Conservation (phyloP, 805 yeast genomes). For the Scheffersomyces stipitis region DNA sequence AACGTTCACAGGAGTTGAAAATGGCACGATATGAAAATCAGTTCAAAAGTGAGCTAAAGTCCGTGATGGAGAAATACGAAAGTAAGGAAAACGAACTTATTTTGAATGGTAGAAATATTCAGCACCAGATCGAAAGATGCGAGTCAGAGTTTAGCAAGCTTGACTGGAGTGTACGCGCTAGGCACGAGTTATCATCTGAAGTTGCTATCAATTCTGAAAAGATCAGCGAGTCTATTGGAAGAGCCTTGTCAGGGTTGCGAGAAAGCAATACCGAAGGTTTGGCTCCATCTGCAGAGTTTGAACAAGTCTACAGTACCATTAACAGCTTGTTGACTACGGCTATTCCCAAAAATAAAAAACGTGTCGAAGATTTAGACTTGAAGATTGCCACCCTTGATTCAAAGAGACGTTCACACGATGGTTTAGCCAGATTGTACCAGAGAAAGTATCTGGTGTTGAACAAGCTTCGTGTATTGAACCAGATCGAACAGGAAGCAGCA, state of each 20-base stretch:
- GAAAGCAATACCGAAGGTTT: constrained; percentile 10
- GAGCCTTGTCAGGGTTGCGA: constrained; percentile 2
- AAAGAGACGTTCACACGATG: no score
- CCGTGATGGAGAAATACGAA: constrained; percentile 9
- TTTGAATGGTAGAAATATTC: neutral
- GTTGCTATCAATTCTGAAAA: constrained; percentile 1
- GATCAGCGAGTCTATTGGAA: constrained; percentile 3
- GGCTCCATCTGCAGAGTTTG: neutral
- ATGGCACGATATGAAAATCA: constrained; percentile 1
- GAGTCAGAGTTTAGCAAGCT: constrained; percentile 4
- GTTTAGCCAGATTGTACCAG: constrained; percentile 9
- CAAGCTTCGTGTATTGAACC: constrained; percentile 12
- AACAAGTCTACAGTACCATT: neutral
- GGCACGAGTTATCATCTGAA: constrained; percentile 3
- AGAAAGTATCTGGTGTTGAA: constrained; percentile 11
- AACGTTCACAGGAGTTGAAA: constrained; percentile 7
- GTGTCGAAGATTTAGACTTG: constrained; percentile 9
- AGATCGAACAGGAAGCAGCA: constrained; percentile 5
- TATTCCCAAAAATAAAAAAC: constrained; percentile 9
- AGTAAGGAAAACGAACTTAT: neutral
- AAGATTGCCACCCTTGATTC: constrained; percentile 5
- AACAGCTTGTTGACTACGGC: constrained; percentile 9
- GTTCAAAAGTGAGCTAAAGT: constrained; percentile 5
- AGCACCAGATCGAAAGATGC: neutral
- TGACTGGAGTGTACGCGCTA: no score